Percentiles rank a stretch among this genome's conserved stretches.
Evolutionary conservation across 352 stramenopile species (phyloP).

Genomic region (Aphanomyces astaci): DNA sequence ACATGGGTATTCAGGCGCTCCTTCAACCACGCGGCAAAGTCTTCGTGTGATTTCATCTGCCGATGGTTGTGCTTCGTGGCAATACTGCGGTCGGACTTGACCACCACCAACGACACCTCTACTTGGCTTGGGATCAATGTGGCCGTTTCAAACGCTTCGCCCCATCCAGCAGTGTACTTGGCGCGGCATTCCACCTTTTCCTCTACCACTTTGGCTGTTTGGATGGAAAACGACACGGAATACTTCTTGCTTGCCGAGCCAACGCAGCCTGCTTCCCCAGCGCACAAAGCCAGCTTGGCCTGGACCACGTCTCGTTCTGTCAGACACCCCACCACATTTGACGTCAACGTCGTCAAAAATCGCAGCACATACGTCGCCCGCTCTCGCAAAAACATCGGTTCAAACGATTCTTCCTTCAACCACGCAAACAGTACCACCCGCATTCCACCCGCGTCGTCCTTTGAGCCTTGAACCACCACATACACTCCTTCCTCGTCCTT

Average conservation of each 20-base stretch:
- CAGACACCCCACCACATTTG: conserved; percentile 46
- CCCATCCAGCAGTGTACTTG: conserved; percentile 21
- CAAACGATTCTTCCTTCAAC: conserved; percentile 42
- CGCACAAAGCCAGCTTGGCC: conserved; percentile 23
- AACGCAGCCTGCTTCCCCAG: conserved; percentile 24
- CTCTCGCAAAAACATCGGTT: conserved; percentile 35
- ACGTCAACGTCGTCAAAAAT: conserved; percentile 47
- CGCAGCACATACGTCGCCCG: conserved; percentile 65
- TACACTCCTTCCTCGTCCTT: conserved; percentile 51
- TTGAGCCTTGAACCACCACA: conserved; percentile 22
- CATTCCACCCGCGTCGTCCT: background rate
- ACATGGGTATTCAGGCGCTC: background rate
- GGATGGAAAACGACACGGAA: conserved; percentile 30
- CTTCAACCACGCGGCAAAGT: conserved; percentile 7
- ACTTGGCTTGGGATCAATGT: conserved; percentile 27
- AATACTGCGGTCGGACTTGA: conserved; percentile 24
- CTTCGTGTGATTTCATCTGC: background rate
- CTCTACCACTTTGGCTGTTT: conserved; percentile 28
- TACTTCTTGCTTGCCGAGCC: conserved; percentile 28
- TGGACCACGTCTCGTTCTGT: conserved; percentile 30
- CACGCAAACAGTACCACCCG: conserved; percentile 52
- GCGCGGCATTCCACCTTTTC: conserved; percentile 24
- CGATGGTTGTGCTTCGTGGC: background rate
- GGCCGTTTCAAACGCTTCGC: conserved; percentile 26
- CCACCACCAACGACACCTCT: conserved; percentile 30